These are phyloP conservation scores for Coleophoma crateriformis DNA, from an alignment of 2,329 filamentous ascomycete genomes.

Conservation along the genomic window DNA sequence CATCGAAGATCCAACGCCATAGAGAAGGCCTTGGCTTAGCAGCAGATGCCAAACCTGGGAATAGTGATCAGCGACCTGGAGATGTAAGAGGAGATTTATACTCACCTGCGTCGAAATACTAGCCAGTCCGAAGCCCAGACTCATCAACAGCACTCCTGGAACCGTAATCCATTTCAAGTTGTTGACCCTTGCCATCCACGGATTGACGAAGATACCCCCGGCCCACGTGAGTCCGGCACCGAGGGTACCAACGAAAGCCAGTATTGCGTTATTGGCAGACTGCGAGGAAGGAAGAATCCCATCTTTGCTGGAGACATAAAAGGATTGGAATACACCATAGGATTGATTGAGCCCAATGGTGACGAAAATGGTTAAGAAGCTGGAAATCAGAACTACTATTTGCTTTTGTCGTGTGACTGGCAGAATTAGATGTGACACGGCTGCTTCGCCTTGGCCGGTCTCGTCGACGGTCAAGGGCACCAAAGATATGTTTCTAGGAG, in stretches of 20 bases:
- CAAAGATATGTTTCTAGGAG: too few relatives aligned
- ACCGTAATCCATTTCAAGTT: conserved; percentile 31
- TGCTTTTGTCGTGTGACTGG: conserved; percentile 29
- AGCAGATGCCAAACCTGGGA: conserved; percentile 37
- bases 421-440: conserved; percentile 1
- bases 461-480: too few relatives aligned
- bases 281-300: conserved; percentile 30
- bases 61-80: background rate
- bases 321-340: conserved; percentile 43
- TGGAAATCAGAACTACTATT: conserved; percentile 34
- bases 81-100: background rate
- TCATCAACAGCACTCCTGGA: conserved; percentile 34
- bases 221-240: conserved; percentile 43
- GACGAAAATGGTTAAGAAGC: conserved; percentile 38
- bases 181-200: conserved; percentile 37
- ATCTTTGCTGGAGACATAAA: conserved; percentile 36
- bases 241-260: conserved; percentile 43
- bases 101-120: conserved; percentile 23
- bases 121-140: conserved; percentile 36
- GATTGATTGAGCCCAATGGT: conserved; percentile 44
- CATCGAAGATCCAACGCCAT: conserved; percentile 34
- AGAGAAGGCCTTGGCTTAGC: conserved; percentile 40
- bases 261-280: conserved; percentile 32
- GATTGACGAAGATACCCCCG: conserved; percentile 42
- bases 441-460: too few relatives aligned